Base-by-base conservation (phyloP, 2,329 filamentous ascomycete species). In the Talaromyces sp. region DNA sequence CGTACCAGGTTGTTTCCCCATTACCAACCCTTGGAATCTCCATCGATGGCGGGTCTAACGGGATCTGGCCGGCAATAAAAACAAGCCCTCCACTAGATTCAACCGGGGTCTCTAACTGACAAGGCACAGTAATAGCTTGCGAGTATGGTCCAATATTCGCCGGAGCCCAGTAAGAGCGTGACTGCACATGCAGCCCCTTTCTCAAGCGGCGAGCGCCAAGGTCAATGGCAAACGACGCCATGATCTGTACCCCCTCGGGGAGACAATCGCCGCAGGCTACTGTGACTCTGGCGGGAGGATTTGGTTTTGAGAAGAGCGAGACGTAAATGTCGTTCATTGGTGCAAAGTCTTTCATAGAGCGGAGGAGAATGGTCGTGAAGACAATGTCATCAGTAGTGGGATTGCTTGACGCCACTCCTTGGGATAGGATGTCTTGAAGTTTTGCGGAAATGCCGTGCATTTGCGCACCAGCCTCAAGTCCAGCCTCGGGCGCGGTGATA, bases 131-230 rank as follows among this genome's bases (percentile, higher is more conserved):
- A 55, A 95, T 86, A 4, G 92, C 91, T 77, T 99, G 95, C 59
- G 93, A 97, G 75, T 98, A 98, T 0, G 95, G 95, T 0, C 95
- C 95, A 58, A 99, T 98, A 70, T 98, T 98, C 21, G 95, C 93
- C 0, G 95, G 95, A 0, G 95, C 95, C 95, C 95, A 99, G 80
- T 98, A 98, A 11, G 91, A 96, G 43, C 90, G 82, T 3, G 90
- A 93, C 75, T 98, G 95, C 6, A 99, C 93, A 73, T 99, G 95
- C 1, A 98, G 82, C 0, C 75, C 89, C 60, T 77, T 72, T 32
- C 80, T 74, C 43, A 62, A 58, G 19, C 66, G 65, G 46, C 68
- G 68, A 29, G 63, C 50, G 6, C 71, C 71, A 24, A 74, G 65
- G 62, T 81, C 74, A n/a, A 82, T 68, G 11, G 81, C 72, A 31